Percentiles rank a stretch among this genome's conserved stretches.
phyloP scores from a whole-genome alignment of 2,329 filamentous ascomycete genomes.

The Domatiomyces globalis region DNA sequence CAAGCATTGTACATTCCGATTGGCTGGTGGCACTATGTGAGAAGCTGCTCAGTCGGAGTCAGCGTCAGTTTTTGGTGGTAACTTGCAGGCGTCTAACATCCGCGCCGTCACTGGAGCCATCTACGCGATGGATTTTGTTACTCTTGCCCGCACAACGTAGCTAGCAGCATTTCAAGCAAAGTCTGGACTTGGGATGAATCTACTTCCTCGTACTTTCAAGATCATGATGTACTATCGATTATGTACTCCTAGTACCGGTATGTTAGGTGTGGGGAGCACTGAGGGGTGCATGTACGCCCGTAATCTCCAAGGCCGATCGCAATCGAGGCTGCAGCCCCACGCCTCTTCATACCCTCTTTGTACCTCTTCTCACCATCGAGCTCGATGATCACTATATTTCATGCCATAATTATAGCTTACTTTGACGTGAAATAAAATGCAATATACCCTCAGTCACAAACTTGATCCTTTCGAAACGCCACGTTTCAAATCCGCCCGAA shows the following conservation, averaged over 20 bases:
- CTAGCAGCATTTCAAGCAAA: not conserved
- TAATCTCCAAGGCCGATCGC: too few species aligned
- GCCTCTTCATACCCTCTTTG: not conserved
- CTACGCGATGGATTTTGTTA: not conserved
- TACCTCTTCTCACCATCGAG: not conserved
- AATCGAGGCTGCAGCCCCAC: not conserved
- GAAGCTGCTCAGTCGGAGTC: slow-evolving; percentile 71
- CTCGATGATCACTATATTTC: too few species aligned
- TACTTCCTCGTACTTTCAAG: not conserved
- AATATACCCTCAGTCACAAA: not conserved
- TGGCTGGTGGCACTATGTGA: slow-evolving; percentile 97
- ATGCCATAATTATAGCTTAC: not conserved
- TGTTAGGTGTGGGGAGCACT: too few species aligned
- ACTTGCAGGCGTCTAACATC: not conserved
- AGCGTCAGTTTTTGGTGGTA: slow-evolving; percentile 95
- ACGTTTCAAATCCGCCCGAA: not conserved
- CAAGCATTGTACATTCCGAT: slow-evolving; percentile 80
- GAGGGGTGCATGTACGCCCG: too few species aligned
- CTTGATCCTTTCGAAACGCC: not conserved
- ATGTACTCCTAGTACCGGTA: too few species aligned
- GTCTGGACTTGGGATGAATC: not conserved
- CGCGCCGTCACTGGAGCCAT: not conserved
- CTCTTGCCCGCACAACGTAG: not conserved
- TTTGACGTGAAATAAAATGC: not conserved
- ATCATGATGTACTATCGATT: too few species aligned